A percentile compares a stretch with the other conserved stretches of the same genome.
Evolutionary conservation across 2,329 filamentous ascomycete species (phyloP).

Genomic region (Passalora sequoiae): DNA sequence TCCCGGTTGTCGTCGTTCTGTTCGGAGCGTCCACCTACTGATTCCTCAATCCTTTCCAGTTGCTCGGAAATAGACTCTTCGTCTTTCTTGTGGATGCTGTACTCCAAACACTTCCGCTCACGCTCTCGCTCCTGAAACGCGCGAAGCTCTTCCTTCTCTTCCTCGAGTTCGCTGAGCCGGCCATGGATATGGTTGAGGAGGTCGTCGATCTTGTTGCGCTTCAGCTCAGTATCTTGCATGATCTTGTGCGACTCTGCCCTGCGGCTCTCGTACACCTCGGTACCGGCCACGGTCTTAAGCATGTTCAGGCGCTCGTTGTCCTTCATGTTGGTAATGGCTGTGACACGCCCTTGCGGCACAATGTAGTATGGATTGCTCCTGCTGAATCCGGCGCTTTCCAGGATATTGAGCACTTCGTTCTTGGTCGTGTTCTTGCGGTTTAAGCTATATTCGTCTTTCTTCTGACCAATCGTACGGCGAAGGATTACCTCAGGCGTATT

Average conservation of each 20-base stretch:
- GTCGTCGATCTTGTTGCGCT: slow-evolving; percentile 90
- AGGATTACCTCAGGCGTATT: slow-evolving; percentile 86
- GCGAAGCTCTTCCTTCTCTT: slow-evolving; percentile 92
- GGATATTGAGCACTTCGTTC: slow-evolving; percentile 85
- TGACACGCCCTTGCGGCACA: slow-evolving; percentile 93
- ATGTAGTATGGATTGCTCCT: slow-evolving; percentile 99
- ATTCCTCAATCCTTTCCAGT: slow-evolving; percentile 76
- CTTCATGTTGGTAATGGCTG: slow-evolving; percentile 96
- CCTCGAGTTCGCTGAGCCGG: slow-evolving; percentile 80
- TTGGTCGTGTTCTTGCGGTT: slow-evolving; percentile 96
- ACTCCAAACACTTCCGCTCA: slow-evolving; percentile 85
- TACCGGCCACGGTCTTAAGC: slow-evolving; percentile 96
- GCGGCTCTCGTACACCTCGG: slow-evolving; percentile 91
- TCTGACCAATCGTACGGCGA: slow-evolving; percentile 88
- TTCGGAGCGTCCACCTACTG: slow-evolving; percentile 71
- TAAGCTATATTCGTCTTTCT: slow-evolving; percentile 97
- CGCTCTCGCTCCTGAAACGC: slow-evolving; percentile 93
- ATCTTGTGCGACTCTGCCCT: slow-evolving; percentile 91
- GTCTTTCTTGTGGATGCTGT: slow-evolving; percentile 87
- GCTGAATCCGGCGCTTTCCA: slow-evolving; percentile 95
- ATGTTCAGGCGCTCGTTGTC: slow-evolving; percentile 84
- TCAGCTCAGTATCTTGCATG: slow-evolving; percentile 94
- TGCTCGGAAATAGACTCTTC: slow-evolving; percentile 72
- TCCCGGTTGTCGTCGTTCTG: slow-evolving; percentile 37
- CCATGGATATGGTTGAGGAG: slow-evolving; percentile 87